Percentiles rank a stretch among this genome's conserved stretches.
Evolutionary conservation across 1,284 basidiomycete species (phyloP).

Genomic region (Crucibulum parvulum): DNA sequence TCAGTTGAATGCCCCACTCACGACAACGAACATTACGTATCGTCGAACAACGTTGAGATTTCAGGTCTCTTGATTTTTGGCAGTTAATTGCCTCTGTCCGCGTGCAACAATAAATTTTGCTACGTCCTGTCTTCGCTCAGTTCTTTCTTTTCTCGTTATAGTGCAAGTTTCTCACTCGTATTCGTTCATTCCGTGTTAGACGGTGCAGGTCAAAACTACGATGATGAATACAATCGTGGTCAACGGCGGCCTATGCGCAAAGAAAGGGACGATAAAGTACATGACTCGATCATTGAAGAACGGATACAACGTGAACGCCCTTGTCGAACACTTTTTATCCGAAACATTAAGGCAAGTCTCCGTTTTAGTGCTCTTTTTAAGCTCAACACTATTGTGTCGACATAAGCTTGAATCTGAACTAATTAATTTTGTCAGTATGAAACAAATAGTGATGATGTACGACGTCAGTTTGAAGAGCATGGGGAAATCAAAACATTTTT

Average conservation of each 20-base stretch:
- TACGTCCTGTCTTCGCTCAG: conserved; percentile 49
- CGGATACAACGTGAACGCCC: conserved; percentile 91
- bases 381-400: conserved; percentile 5
- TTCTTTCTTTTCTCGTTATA: conserved; percentile 42
- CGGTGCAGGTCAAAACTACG: conserved; percentile 57
- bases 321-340: conserved; percentile 94
- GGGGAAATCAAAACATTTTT: conserved; percentile 98
- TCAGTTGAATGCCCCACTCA: conserved; percentile 4
- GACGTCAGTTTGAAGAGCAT: conserved; percentile 86
- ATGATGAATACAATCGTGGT: conserved; percentile 58
- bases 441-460: conserved; percentile 85
- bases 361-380: background rate
- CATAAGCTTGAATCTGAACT: background rate
- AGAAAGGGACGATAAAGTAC: conserved; percentile 83
- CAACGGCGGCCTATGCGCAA: conserved; percentile 61
- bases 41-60: conserved; percentile 9
- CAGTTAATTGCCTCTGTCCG: conserved; percentile 28
- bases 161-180: conserved; percentile 58
- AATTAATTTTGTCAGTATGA: conserved; percentile 73
- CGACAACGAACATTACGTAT: conserved; percentile 6
- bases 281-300: conserved; percentile 88
- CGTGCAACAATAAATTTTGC: conserved; percentile 39
- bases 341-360: conserved; percentile 92
- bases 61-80: conserved; percentile 13
- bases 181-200: conserved; percentile 60